These are phyloP conservation scores for Cercospora canescens DNA, from an alignment of 2,329 filamentous ascomycete species.

Conservation along the genomic window DNA sequence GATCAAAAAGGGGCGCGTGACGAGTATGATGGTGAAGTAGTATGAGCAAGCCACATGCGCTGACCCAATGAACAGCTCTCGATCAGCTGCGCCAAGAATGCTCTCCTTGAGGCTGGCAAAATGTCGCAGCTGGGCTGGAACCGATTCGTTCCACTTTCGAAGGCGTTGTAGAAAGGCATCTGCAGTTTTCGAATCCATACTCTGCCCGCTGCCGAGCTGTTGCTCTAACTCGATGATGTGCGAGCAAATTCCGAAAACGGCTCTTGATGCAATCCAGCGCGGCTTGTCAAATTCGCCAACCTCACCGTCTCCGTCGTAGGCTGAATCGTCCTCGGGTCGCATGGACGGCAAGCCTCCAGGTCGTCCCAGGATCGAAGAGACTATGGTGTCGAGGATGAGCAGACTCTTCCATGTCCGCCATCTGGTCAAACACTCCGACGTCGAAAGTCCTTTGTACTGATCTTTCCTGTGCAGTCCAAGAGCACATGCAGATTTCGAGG, in stretches of 20 bases:
- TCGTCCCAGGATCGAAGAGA: slow-evolving; percentile 52
- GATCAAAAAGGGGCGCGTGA: slow-evolving; percentile 58
- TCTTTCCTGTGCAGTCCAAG: slow-evolving; percentile 53
- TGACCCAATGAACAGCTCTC: slow-evolving; percentile 26
- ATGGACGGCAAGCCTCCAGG: slow-evolving; percentile 35
- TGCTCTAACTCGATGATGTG: slow-evolving; percentile 26
- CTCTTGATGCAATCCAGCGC: slow-evolving; percentile 18
- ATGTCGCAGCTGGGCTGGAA: slow-evolving; percentile 23
- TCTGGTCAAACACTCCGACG: slow-evolving; percentile 31
- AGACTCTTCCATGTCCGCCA: slow-evolving; percentile 50
- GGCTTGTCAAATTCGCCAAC: slow-evolving; percentile 15
- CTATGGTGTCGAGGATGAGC: slow-evolving; percentile 49
- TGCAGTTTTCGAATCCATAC: slow-evolving; percentile 18
- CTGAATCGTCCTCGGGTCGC: slow-evolving; percentile 19
- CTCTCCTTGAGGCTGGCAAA: slow-evolving; percentile 24
- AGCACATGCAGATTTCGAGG: slow-evolving; percentile 57
- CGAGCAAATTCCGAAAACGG: slow-evolving; percentile 22
- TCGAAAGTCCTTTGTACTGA: slow-evolving; percentile 21
- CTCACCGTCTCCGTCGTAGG: slow-evolving; percentile 18
- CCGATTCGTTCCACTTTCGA: slow-evolving; percentile 24
- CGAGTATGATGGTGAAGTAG: slow-evolving; percentile 60
- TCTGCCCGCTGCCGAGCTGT: slow-evolving; percentile 21
- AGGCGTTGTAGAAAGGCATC: slow-evolving; percentile 22
- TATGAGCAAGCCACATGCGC: slow-evolving; percentile 60
- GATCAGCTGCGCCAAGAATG: slow-evolving; percentile 19